Evolutionary conservation across 73 alveolate species (phyloP).

Genomic region (Loxodes magnus): DNA sequence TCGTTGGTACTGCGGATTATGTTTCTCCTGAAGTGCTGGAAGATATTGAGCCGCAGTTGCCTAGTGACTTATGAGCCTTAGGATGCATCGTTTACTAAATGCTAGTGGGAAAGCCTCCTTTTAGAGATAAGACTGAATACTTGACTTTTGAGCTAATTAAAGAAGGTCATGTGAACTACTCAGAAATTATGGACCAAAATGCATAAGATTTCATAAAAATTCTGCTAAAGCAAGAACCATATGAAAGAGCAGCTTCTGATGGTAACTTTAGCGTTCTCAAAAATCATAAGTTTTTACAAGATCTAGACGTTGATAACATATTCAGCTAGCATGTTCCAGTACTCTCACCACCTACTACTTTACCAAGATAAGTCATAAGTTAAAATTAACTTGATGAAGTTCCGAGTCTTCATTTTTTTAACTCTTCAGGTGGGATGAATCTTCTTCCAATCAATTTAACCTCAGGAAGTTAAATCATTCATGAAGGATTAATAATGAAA

Average conservation of each 20-base stretch:
- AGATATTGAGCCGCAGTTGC: slow-evolving; percentile 26
- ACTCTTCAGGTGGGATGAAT: neutral
- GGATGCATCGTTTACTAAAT: slow-evolving; percentile 41
- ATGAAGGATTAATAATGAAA: slow-evolving; percentile 1
- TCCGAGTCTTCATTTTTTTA: neutral
- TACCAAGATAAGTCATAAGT: too few relatives aligned
- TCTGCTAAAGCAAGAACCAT: slow-evolving; percentile 12
- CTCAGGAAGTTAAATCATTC: neutral
- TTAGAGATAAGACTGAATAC: slow-evolving; percentile 22
- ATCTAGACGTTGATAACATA: slow-evolving; percentile 5
- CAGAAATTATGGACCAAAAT: slow-evolving; percentile 1
- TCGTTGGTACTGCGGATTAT: slow-evolving; percentile 53
- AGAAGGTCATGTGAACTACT: slow-evolving; percentile 14
- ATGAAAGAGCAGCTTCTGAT: slow-evolving; percentile 14
- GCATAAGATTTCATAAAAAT: slow-evolving; percentile 20
- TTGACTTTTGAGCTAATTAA: slow-evolving; percentile 27
- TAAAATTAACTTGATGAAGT: too few relatives aligned
- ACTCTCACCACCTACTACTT: too few relatives aligned
- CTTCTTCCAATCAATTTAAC: neutral
- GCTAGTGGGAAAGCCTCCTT: slow-evolving; percentile 48
- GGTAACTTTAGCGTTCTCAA: slow-evolving; percentile 5
- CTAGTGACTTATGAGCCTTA: slow-evolving; percentile 63
- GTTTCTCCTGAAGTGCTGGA: slow-evolving; percentile 60
- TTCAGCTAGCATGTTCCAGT: neutral
- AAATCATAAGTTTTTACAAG: slow-evolving; percentile 15